These are phyloP conservation scores for Huntiella omanensis DNA, from an alignment of 2,329 filamentous ascomycete genomes.

Conservation along the genomic window DNA sequence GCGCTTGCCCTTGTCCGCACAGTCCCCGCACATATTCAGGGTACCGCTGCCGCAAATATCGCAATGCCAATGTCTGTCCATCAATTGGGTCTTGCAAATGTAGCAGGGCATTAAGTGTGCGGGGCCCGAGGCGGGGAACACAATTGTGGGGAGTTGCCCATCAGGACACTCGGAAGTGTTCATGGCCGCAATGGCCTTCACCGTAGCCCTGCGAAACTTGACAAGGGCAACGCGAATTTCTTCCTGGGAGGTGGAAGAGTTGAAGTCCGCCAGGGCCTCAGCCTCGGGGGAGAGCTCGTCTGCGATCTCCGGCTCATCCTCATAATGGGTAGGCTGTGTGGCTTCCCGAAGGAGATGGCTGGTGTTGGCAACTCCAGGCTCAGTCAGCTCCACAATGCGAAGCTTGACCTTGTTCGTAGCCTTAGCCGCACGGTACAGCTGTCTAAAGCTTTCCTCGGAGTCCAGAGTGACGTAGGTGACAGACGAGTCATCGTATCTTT, in stretches of 20 bases:
- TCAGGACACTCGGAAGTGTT: too few relatives aligned
- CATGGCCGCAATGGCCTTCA: too few relatives aligned
- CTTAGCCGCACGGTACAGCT: conserved; percentile 88
- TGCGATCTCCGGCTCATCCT: too few relatives aligned
- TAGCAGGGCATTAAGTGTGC: conserved; percentile 87
- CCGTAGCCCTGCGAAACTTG: too few relatives aligned
- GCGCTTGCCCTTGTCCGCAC: conserved; percentile 54
- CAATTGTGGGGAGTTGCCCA: conserved; percentile 8
- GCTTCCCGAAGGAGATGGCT: too few relatives aligned
- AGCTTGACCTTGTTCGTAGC: conserved; percentile 95
- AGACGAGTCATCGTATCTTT: conserved; percentile 90
- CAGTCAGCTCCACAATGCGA: conserved; percentile 34
- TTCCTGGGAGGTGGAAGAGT: too few relatives aligned
- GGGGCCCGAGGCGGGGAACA: conserved; percentile 15
- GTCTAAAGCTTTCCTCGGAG: conserved; percentile 75
- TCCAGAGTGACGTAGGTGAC: conserved; percentile 65
- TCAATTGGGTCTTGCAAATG: conserved; percentile 59
- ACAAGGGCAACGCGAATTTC: too few relatives aligned
- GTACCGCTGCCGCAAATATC: conserved; percentile 83
- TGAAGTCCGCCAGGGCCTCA: background rate
- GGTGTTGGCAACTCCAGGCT: too few relatives aligned
- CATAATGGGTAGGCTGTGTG: too few relatives aligned
- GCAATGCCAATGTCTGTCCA: conserved; percentile 82
- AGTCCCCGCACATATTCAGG: conserved; percentile 75
- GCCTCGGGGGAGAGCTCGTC: background rate